Base-by-base conservation (phyloP, 352 stramenopile species). In the Phytophthora pseudosyringae region DNA sequence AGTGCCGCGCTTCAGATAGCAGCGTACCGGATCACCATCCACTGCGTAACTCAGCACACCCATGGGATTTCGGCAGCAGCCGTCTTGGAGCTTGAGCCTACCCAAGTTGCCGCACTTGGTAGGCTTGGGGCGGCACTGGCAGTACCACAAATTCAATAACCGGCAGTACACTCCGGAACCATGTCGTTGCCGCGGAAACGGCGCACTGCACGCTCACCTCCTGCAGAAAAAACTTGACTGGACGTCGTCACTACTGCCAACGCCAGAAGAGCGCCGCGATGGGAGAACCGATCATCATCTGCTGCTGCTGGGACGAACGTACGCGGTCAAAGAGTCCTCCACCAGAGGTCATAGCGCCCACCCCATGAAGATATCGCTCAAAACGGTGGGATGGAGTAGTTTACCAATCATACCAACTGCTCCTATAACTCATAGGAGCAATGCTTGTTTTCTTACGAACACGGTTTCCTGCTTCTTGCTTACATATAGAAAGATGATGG, bases 151-250 rank as follows among this genome's bases (percentile, higher is more conserved):
- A 62, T 79, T 68, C 74, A 75, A 83, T 1, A 72, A 72, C 47
- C 75, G 74, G 58, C 77, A 86, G 71, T 83, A 86, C 32, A 75
- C 55, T 41, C 67, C 67, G 36, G 12, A 41, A n/a, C 36, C 36
- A 41, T 12, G 36, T 41, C 36, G 36, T 41, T 41, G 36, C 36
- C 36, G 1, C 36, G 16, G 12, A 41, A 41, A 12, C 16, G 36
- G 10, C 36, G 12, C 36, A 41, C 10, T 41, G 36, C 5, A 4
- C 16, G 36, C 8, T 41, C 36, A 41, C 36, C 11, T 9, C 36
- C 36, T 12, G 36, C 15, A 41, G 36, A 41, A 41, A 41, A 41
- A 41, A n/a, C 15, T 41, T 18, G 12, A 41, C 21, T 21, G 21
- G 21, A 21, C 21, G 1, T 21, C 21, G 21, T 21, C 1, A 21